A percentile compares a stretch with the other conserved stretches of the same genome.
Evolutionary conservation across 768 basidiomycete species (phyloP).

Genomic region (Baorangia bicolor): DNA sequence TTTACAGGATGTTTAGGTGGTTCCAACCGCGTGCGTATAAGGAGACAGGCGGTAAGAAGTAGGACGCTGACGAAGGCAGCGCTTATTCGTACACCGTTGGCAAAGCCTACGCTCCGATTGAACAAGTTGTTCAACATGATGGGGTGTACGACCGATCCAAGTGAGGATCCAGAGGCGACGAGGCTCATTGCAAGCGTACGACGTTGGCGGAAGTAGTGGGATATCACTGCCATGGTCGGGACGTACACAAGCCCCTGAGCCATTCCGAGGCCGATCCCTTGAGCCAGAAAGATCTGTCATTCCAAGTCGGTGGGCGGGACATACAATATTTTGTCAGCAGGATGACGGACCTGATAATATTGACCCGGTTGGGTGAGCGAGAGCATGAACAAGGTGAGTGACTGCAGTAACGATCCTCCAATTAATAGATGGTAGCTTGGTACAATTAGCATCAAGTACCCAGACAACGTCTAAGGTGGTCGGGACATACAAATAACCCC

Average conservation of each 20-base stretch:
- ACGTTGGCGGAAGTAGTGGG: constrained; percentile 44
- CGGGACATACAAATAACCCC: constrained; percentile 46
- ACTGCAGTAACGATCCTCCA: constrained; percentile 44
- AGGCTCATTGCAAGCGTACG: constrained; percentile 46
- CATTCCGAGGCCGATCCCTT: constrained; percentile 48
- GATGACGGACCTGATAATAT: constrained; percentile 41
- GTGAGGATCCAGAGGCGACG: constrained; percentile 38
- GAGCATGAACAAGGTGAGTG: constrained; percentile 43
- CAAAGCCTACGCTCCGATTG: constrained; percentile 18
- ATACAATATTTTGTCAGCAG: not conserved
- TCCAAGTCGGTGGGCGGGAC: not conserved
- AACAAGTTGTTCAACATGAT: constrained; percentile 33
- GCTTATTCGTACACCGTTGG: no score
- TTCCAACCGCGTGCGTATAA: no score
- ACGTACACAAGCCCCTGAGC: constrained; percentile 47
- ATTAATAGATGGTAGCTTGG: constrained; percentile 45
- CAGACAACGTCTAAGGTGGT: not conserved
- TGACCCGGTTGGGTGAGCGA: constrained; percentile 41
- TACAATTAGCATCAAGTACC: not conserved
- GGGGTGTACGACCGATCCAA: constrained; percentile 24
- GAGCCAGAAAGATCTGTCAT: constrained; percentile 45
- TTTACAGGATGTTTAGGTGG: constrained; percentile 18
- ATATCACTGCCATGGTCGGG: constrained; percentile 42
- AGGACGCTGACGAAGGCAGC: constrained; percentile 35
- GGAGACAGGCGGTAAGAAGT: constrained; percentile 33